These are phyloP conservation scores for Sordaria brevicollis DNA, from an alignment of 495 filamentous ascomycete genomes.

Conservation along the genomic window DNA sequence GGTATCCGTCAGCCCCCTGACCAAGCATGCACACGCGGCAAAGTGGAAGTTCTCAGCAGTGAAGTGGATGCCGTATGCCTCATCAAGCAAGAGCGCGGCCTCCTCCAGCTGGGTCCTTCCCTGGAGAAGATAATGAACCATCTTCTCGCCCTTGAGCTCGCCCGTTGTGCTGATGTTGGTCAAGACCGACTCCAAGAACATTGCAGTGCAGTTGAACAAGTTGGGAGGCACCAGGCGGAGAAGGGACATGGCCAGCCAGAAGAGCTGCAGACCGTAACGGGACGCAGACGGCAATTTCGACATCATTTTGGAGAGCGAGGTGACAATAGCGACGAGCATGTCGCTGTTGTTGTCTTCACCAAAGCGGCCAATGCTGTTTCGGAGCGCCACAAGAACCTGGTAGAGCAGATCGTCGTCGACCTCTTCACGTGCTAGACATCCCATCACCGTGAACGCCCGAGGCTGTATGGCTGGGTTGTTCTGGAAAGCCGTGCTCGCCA, in stretches of 20 bases:
- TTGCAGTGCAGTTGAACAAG: conserved; percentile 51
- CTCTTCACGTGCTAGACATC: conserved; percentile 54
- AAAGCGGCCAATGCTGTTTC: conserved; percentile 48
- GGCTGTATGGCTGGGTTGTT: conserved; percentile 61
- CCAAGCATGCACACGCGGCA: conserved; percentile 48
- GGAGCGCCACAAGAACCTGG: conserved; percentile 54
- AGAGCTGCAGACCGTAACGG: conserved; percentile 55
- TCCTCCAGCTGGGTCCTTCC: conserved; percentile 47
- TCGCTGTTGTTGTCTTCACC: conserved; percentile 49
- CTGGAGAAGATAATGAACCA: conserved; percentile 46
- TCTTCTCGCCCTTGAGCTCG: conserved; percentile 46
- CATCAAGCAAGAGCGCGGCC: conserved; percentile 46
- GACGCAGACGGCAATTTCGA: conserved; percentile 51
- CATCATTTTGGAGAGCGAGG: conserved; percentile 58
- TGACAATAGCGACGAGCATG: conserved; percentile 56
- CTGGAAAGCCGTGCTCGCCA: conserved; percentile 60
- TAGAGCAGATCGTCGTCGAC: conserved; percentile 60
- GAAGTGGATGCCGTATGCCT: conserved; percentile 52
- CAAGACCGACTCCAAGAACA: conserved; percentile 51
- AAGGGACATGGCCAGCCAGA: conserved; percentile 58
- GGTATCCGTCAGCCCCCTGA: conserved; percentile 49
- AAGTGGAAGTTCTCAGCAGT: conserved; percentile 53
- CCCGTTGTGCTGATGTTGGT: conserved; percentile 46
- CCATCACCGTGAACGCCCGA: conserved; percentile 58
- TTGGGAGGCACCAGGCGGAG: conserved; percentile 47